Base-by-base conservation (phyloP, 2,329 filamentous ascomycete genomes). In the Colletotrichum siamense region DNA sequence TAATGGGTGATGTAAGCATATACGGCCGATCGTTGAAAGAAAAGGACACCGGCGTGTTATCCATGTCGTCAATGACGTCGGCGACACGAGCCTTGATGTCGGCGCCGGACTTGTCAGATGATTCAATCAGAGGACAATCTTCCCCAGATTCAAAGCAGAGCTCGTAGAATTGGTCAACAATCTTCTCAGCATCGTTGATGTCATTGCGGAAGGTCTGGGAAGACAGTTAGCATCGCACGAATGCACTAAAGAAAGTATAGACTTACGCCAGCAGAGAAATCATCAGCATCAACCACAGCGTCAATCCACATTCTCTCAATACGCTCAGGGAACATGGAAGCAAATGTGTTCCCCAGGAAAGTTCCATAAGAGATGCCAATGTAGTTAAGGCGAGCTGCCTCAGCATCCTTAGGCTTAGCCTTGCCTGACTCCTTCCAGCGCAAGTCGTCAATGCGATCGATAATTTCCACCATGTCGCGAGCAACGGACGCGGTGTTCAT, bases 301-400 rank as follows among this genome's bases (percentile, higher is more conserved):
- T 83, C 82, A 8, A 84, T 77, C 10, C 86, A 80, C 70, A 87
- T 81, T n/a, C 83, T 81, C 0, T 83, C 86, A 16, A 89, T 77
- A 1, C 83, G 80, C 3, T 78, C 82, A 0, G 83, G 82, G 39
- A 84, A 85, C 80, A 85, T 79, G 63, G 83, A 81, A 6, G 83
- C 81, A 78, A 85, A 83, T 66, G 82, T 82, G 36, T 83, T 83
- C 3, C 84, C 84, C 0, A 85, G 78, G 3, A 81, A 36, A 1
- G 83, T 83, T 15, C 83, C 22, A 83, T 89, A 89, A 16, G 84
- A 86, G 61, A 87, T 82, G 0, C 87, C 86, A 83, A 86, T 87
- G 75, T 87, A 88, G 75, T 85, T 84, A 34, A 87, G 75, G 12
- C 77, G 76, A 8, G 78, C 61, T 57, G 68, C 61, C 16, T 76